Evolutionary conservation across 2,329 filamentous ascomycete genomes (phyloP).

Genomic region (Aspergillus amoenus): DNA sequence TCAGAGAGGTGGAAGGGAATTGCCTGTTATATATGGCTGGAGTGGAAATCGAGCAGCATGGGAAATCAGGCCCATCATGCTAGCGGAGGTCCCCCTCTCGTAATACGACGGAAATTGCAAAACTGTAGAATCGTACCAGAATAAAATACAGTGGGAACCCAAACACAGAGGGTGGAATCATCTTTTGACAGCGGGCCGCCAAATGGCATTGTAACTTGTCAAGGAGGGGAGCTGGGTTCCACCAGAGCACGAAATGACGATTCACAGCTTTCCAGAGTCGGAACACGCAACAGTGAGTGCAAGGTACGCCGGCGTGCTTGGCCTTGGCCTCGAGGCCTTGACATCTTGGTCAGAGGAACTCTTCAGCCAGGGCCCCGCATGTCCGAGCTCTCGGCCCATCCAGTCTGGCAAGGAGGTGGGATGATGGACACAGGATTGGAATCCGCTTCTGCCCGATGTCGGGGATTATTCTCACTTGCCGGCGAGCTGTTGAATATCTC

Average conservation of each 20-base stretch:
- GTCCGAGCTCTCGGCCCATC: neutral
- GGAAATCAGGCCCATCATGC: conserved; percentile 6
- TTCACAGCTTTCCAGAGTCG: neutral
- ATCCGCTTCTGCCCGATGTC: conserved; percentile 25
- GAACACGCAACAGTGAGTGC: conserved; percentile 3
- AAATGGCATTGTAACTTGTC: conserved; percentile 1
- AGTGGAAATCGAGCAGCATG: conserved; percentile 7
- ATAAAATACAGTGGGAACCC: conserved; percentile 12
- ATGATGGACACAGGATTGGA: conserved; percentile 22
- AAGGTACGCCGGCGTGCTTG: neutral
- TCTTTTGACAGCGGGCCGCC: conserved; percentile 19
- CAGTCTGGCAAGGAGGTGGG: conserved; percentile 8
- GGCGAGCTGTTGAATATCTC: neutral
- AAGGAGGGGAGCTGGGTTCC: conserved; percentile 9
- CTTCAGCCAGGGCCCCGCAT: conserved; percentile 4
- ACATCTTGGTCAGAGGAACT: neutral
- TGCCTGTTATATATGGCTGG: conserved; percentile 15
- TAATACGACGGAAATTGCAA: conserved; percentile 6
- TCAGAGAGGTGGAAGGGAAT: conserved; percentile 12
- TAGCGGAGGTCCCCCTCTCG: neutral
- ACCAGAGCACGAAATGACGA: conserved; percentile 12
- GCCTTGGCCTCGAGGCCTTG: neutral
- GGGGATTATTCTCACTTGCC: conserved; percentile 7
- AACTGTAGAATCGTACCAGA: neutral
- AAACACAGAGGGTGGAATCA: neutral